Evolutionary conservation across 306 rosid species (phyloP), one percentile per base, ranked within the genome.

Genomic region (Neltuma alba): DNA sequence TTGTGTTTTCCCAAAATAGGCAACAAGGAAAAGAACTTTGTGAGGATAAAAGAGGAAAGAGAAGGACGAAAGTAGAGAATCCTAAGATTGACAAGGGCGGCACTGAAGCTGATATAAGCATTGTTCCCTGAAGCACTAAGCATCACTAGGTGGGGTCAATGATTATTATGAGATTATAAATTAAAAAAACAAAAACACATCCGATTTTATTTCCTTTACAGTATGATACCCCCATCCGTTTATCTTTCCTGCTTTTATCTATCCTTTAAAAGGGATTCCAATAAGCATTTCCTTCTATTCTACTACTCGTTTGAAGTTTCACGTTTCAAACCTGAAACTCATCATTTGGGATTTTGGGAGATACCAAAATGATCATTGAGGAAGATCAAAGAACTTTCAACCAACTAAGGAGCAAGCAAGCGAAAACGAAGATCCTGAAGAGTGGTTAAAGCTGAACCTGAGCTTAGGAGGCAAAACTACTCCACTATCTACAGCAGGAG

Each of bases 401-500:
- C 41, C 78, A 74, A 21, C 75, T 45, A 77, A 83, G 66, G 83
- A 82, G 54, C 86, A 76, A 36, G 80, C 78, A 79, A 42, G 55
- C 25, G 85, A 78, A 48, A 16, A 52, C 27, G 88, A 87, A 48
- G 81, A 87, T 40, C 86, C 76, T 23, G 87, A 69, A 73, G 91
- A 89, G 89, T 93, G 99, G 98, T 86, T 93, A 82, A 88, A 85
- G 97, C 86, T 93, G 84, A 87, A 85, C 83, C 90, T 96, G 87
- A 87, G 93, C 80, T 77, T 93, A 71, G 94, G 93, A 34, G 79
- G 91, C 62, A 37, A 27, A 33, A 34, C 44, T 9, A 83, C 80
- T 77, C 48, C 80, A 78, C 77, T 84, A 76, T 72, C 89, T 70
- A 79, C 89, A 80, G 76, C 74, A 52, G 94, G 80, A 61, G 84